Conservation (phyloP, 257 asterid genomes). For the Gardenia jasminoides region DNA sequence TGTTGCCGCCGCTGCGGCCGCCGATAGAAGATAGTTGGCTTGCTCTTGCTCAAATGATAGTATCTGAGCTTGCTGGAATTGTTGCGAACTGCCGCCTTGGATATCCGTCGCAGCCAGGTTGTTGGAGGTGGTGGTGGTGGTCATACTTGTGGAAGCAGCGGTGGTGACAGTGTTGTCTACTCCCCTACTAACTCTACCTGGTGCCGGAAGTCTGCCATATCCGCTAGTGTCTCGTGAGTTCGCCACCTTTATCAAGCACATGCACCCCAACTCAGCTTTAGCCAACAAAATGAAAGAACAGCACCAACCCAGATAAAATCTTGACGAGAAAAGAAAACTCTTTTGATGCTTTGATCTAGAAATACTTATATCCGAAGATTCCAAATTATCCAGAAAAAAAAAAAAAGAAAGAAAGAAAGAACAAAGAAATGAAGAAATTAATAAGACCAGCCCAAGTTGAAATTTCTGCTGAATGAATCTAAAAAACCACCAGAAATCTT, state of each 20-base stretch:
- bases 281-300: background rate
- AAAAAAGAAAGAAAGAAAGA: background rate
- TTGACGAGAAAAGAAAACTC: background rate
- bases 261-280: constrained; percentile 17
- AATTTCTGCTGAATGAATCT: background rate
- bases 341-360: constrained; percentile 1
- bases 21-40: constrained; percentile 38
- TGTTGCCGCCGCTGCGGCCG: constrained; percentile 27
- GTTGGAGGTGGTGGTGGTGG: constrained; percentile 15
- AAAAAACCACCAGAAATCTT: background rate
- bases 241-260: constrained; percentile 71
- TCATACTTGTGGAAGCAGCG: constrained; percentile 4
- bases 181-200: background rate
- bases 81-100: background rate
- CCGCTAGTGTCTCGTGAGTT: constrained; percentile 45
- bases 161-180: constrained; percentile 15
- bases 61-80: constrained; percentile 6
- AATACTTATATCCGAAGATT: background rate
- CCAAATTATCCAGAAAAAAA: background rate
- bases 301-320: constrained; percentile 2
- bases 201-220: constrained; percentile 35
- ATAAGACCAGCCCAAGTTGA: background rate
- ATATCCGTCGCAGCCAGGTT: background rate
- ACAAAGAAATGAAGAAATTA: background rate
- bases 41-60: constrained; percentile 28